Evolutionary conservation across 805 yeast genomes (phyloP), one percentile per base, ranked within the genome.

Genomic region (Candida taoyuanica): DNA sequence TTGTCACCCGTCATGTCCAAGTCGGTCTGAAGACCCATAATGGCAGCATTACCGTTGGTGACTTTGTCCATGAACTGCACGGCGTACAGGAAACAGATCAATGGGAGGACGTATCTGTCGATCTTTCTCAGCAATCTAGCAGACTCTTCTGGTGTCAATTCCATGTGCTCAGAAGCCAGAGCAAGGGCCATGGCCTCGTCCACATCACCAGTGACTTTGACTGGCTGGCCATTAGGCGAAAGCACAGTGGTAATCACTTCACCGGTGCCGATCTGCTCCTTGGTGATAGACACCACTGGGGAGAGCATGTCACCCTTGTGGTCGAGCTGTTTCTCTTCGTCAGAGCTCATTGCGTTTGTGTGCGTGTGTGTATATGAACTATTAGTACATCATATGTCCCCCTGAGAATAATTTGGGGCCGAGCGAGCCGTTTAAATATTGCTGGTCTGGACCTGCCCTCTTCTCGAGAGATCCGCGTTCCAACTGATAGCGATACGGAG

Each of bases 161-260:
- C 27, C 12, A 36, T 17, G 23, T 19, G 29, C 16, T 28, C 40
- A 5, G 27, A 9, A 7, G 19, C 26, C 12, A 39, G 5, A 17
- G 39, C 47, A 2, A 43, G 17, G 21, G 38, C 31, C 39, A 34
- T 34, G 17, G 46, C 46, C 36, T 35, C 38, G 30, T 42, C 46
- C 20, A 38, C 42, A 26, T 42, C 40, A 17, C 43, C 42, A 3
- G 42, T 33, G 16, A 38, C 34, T 4, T 29, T 33, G 15, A 38
- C 34, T 2, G 30, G 31, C 5, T 9, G 31, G 7, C 42, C 42
- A 29, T 25, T 23, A 15, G 42, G 42, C 3, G 42, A 38, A 23
- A 38, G 28, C 15, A 38, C 34, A 5, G 42, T 38, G 28, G 42
- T 39, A 35, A 39, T 33, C 23, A 39, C 38, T 3, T 34, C 29